These are phyloP conservation scores for Acanthamoeba lenticulata DNA, from an alignment of 208 protist species.

Conservation along the genomic window DNA sequence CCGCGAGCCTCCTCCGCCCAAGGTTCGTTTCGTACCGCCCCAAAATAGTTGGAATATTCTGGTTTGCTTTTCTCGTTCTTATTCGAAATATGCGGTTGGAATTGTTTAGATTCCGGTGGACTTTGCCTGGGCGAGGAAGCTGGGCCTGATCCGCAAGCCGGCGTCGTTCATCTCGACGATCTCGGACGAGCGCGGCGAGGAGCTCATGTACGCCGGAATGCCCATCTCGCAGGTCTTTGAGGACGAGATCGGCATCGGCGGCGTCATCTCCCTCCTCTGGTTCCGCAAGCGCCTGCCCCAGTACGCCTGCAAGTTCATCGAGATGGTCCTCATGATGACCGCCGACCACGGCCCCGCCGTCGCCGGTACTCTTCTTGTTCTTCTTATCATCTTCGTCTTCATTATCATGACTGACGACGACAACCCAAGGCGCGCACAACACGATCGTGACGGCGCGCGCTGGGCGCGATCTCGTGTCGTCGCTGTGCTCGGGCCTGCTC, in stretches of 20 bases:
- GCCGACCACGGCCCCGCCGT: slow-evolving; percentile 92
- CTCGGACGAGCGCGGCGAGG: slow-evolving; percentile 82
- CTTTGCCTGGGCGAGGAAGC: slow-evolving; percentile 79
- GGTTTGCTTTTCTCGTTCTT: not conserved
- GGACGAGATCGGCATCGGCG: slow-evolving; percentile 86
- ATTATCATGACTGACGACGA: too few relatives aligned
- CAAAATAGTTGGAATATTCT: too few relatives aligned
- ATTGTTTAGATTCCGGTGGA: slow-evolving; percentile 78
- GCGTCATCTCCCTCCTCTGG: slow-evolving; percentile 89
- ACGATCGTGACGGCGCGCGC: slow-evolving; percentile 91
- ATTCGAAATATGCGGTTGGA: too few relatives aligned
- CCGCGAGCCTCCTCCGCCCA: slow-evolving; percentile 77
- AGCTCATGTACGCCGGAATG: slow-evolving; percentile 88
- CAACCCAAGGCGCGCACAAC: slow-evolving; percentile 90
- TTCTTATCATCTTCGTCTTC: too few relatives aligned
- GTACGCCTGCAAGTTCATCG: slow-evolving; percentile 90
- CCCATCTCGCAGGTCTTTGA: slow-evolving; percentile 86
- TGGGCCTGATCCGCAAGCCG: slow-evolving; percentile 54
- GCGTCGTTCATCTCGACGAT: slow-evolving; percentile 46
- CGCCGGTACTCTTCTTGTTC: too few relatives aligned
- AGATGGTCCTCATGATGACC: slow-evolving; percentile 88
- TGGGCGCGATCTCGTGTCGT: slow-evolving; percentile 91
- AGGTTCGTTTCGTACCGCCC: slow-evolving; percentile 14
- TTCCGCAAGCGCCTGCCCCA: slow-evolving; percentile 87
- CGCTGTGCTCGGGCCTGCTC: slow-evolving; percentile 88